These are phyloP conservation scores for Puccinia novopanici DNA, from an alignment of 1,284 basidiomycete genomes.

Conservation along the genomic window DNA sequence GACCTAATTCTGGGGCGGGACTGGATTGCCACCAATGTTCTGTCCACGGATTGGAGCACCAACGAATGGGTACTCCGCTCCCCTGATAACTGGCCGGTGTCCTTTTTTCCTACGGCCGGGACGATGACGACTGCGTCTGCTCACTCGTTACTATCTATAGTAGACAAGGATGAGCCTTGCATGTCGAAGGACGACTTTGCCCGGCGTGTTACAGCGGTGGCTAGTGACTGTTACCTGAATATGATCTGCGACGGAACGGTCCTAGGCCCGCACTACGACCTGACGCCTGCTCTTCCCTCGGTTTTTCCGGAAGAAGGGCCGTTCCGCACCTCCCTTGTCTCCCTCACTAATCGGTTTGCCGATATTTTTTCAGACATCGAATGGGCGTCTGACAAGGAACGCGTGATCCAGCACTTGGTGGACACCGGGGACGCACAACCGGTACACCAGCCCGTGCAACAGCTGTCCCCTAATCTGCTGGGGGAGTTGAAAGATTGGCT, in stretches of 20 bases:
- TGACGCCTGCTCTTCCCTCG: not conserved
- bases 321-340: too few species aligned
- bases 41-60: conserved; percentile 11
- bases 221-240: not conserved
- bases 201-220: not conserved
- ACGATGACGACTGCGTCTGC: not conserved
- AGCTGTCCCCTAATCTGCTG: not conserved
- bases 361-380: not conserved
- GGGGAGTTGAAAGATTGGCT: not conserved
- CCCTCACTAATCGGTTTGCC: not conserved
- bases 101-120: not conserved
- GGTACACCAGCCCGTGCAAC: not conserved
- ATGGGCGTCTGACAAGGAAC: not conserved
- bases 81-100: not conserved
- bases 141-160: conserved; percentile 2
- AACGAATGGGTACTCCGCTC: conserved; percentile 6
- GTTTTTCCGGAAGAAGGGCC: too few species aligned
- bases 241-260: not conserved
- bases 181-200: not conserved
- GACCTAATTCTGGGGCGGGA: conserved; percentile 15
- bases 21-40: not conserved
- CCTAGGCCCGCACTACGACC: not conserved
- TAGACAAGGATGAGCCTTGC: not conserved
- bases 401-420: conserved; percentile 3
- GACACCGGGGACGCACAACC: conserved; percentile 9